Base-by-base conservation (phyloP, 257 asterid species). In the Solanum pennellii region DNA sequence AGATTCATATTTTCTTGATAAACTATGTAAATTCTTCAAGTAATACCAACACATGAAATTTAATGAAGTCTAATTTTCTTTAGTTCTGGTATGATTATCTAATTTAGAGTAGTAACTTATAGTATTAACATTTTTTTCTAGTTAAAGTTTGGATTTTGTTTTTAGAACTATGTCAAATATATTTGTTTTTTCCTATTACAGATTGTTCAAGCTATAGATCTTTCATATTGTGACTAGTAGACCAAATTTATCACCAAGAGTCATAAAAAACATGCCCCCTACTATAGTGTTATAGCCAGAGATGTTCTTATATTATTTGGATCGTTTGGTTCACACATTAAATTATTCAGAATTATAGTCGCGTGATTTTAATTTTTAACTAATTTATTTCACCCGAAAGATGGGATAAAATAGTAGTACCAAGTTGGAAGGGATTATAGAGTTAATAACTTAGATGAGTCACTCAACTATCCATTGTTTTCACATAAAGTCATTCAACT, bases 1-100 rank as follows among this genome's bases (percentile, higher is more conserved):
- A 89, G 95, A 92, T 91, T 88, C 83, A 68, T 68, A 91, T 90
- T 80, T 27, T 89, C 59, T 83, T 91, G 94, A 92, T 31, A 87
- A 60, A 65, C 79, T n/a, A 5, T 65, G 87, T 84, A 84, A 14
- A 84, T 84, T 84, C 79, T 84, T 66, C 0, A 65, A 41, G 21
- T 84, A 65, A 84, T 84, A 84, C 42, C 79, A 84, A 84, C 76
- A 39, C 27, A 14, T 21, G 77, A 39, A 84, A 35, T 62, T 84
- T 39, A 68, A 62, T 84, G 62, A 84, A 60, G 20, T 84, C 65
- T 62, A 27, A 62, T 84, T 5, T 84, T 65, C 84, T 79, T 79
- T 25, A 27, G 25, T 79, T 79, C 65, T 27, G 37, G 5, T 14
- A 16, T 25, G 25, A 44, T 27, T 15, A 27, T 79, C 25, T 44